phyloP scores from a whole-genome alignment of 2,329 filamentous ascomycete species.

The Colletotrichum trifolii region DNA sequence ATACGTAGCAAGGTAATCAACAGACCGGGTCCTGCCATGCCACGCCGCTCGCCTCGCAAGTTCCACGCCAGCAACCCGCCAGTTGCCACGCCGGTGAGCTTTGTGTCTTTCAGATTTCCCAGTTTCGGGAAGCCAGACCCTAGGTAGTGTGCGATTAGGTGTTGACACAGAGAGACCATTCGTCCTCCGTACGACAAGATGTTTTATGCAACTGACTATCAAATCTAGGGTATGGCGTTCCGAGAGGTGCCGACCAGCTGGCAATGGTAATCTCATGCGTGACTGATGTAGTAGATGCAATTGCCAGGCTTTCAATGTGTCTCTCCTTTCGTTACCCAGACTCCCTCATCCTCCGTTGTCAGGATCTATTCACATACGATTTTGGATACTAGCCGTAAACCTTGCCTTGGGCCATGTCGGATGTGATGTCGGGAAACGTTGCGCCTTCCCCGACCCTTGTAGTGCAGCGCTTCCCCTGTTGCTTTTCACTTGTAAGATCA shows the following conservation, averaged over 20 bases:
- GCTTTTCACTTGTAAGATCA: slow-evolving; percentile 9
- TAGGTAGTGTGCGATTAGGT: too few species aligned
- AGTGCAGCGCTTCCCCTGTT: slow-evolving; percentile 25
- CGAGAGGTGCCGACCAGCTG: too few species aligned
- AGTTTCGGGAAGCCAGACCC: neutral
- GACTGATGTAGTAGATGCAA: too few species aligned
- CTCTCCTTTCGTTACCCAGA: too few species aligned
- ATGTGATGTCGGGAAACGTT: slow-evolving; percentile 21
- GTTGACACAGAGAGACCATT: too few species aligned
- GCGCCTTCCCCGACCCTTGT: slow-evolving; percentile 32
- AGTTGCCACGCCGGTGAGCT: slow-evolving; percentile 20
- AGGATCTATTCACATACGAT: too few species aligned
- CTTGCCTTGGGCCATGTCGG: slow-evolving; percentile 7
- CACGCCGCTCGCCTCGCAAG: slow-evolving; percentile 4
- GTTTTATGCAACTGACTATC: too few species aligned
- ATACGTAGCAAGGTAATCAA: neutral
- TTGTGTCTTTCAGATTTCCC: slow-evolving; percentile 8
- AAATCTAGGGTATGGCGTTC: too few species aligned
- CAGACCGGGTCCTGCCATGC: neutral
- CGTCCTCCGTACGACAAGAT: too few species aligned
- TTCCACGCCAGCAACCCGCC: slow-evolving; percentile 12
- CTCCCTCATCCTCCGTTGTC: too few species aligned
- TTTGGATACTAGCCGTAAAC: neutral
- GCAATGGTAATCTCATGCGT: too few species aligned
- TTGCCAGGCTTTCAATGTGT: too few species aligned